Evolutionary conservation across 768 basidiomycete genomes (phyloP), one percentile per base, ranked within the genome.

Genomic region (Mycena amicta): DNA sequence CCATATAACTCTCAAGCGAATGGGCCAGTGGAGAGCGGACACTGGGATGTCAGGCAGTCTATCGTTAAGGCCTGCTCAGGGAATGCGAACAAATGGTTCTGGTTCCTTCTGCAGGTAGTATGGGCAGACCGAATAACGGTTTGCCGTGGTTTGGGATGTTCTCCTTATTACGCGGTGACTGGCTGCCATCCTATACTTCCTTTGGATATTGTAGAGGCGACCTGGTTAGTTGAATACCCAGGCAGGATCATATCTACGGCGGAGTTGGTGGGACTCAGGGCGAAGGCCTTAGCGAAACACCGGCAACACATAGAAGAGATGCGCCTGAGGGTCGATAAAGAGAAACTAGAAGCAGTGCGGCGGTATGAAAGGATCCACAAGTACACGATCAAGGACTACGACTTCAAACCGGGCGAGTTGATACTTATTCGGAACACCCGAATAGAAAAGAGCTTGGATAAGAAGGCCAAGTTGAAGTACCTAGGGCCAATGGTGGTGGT

Each of bases 111-210:
- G 5, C 63, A 61, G 1, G 61, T 73, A 0, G 69, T 80, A 18
- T 78, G 76, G 76, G 67, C 78, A 0, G 75, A 81, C 4, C 55
- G 70, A 0, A 64, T 78, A 1, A 77, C 76, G 0, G 56, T 67
- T 0, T 57, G 68, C 0, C 60, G 67, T 2, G 50, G 66, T 0
- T 67, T 71, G 15, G 75, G 76, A 0, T 73, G 67, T 41, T 75
- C 72, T 0, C 76, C 75, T 0, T 76, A 70, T 55, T 75, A 70
- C 43, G 65, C 68, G 2, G 63, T 66, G 0, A 68, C 67, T 8
- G 74, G 75, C 3, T 63, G 69, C 0, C 64, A 76, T 27, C 75
- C 75, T 1, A 43, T 72, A 0, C 65, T 73, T 11, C 74, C 74
- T 0, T 65, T 74, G 23, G 71, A 75, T 52, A 52, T 75, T 30